Conservation (phyloP, 768 basidiomycete species). For the Symmetrospora coprosmae region DNA sequence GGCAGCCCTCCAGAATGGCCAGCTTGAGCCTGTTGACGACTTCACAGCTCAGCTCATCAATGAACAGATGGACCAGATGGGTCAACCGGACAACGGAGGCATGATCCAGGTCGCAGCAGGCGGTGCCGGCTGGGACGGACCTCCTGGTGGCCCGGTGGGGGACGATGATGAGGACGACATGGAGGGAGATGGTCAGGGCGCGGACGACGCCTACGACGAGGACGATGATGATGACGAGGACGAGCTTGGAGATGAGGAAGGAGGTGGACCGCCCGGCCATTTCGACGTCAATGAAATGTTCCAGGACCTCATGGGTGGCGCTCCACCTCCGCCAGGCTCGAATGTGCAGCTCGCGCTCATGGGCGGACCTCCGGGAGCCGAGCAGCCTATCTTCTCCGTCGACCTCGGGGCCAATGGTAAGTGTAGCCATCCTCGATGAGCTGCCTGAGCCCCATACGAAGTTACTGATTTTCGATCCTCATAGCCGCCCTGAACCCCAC, state of each 20-base stretch:
- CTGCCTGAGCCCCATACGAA: no score
- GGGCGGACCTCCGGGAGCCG: conserved; percentile 15
- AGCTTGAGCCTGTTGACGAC: conserved; percentile 18
- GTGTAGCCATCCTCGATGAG: conserved; percentile 23
- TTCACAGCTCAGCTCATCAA: conserved; percentile 1
- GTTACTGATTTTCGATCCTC: no score
- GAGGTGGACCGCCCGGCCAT: background rate
- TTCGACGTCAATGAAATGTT: conserved; percentile 7
- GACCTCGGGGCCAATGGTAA: conserved; percentile 24
- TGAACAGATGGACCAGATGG: conserved; percentile 13
- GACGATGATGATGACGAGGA: conserved; percentile 26
- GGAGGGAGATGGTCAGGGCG: conserved; percentile 21
- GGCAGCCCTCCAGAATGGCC: conserved; percentile 10
- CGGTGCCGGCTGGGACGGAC: background rate
- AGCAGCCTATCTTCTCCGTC: background rate
- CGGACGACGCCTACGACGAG: conserved; percentile 36
- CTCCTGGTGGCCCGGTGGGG: background rate
- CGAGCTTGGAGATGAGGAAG: conserved; percentile 25
- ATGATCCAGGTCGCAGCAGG: background rate
- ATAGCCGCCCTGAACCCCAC: background rate
- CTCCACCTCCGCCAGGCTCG: conserved; percentile 36
- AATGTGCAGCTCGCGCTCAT: conserved; percentile 28
- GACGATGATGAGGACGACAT: conserved; percentile 3
- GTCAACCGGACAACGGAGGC: conserved; percentile 10
- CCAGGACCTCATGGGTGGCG: conserved; percentile 25